phyloP scores from a whole-genome alignment of 257 asterid genomes.

The Solanum neorickii region DNA sequence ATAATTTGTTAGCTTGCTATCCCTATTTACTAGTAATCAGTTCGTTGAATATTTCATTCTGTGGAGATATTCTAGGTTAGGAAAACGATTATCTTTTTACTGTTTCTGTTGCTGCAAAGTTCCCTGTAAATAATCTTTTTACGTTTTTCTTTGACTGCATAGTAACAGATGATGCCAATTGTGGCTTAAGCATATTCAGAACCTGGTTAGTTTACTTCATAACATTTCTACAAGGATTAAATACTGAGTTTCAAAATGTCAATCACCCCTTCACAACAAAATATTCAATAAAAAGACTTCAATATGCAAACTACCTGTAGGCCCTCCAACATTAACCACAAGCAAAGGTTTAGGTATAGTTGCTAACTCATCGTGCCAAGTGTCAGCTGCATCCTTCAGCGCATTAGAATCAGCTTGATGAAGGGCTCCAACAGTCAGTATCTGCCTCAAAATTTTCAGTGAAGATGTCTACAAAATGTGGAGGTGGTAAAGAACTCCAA shows the following conservation, averaged over 20 bases:
- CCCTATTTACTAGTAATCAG: background rate
- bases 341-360: constrained; percentile 57
- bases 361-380: constrained; percentile 63
- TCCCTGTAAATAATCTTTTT: background rate
- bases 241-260: background rate
- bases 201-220: background rate
- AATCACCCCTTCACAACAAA: background rate
- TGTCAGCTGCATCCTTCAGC: constrained; percentile 54
- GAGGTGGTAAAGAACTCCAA: background rate
- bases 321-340: constrained; percentile 83
- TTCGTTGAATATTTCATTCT: background rate
- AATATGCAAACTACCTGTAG: constrained; percentile 45
- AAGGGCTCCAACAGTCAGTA: constrained; percentile 80
- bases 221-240: background rate
- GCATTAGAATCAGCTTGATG: constrained; percentile 66
- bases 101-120: background rate
- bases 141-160: background rate
- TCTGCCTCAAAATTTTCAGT: constrained; percentile 24
- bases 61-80: background rate
- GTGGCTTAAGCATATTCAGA: background rate
- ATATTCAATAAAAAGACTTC: background rate
- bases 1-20: background rate
- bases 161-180: background rate
- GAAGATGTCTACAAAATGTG: constrained; percentile 2
- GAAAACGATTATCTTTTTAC: background rate